Conservation (phyloP, 2,329 filamentous ascomycete species). For the Diaporthe amygdali region DNA sequence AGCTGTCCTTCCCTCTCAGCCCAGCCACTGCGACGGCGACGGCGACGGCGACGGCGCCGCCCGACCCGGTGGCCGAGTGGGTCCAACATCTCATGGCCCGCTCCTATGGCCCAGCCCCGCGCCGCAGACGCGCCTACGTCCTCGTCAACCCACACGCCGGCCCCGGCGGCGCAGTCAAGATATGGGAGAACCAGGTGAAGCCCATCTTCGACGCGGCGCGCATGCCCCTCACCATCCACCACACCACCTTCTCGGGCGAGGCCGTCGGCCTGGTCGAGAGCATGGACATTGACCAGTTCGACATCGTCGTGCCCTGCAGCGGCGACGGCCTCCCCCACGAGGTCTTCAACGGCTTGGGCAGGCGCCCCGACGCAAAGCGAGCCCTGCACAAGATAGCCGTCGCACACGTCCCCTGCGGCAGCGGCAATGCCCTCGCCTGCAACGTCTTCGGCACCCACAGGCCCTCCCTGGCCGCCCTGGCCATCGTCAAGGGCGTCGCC, state of each 20-base stretch:
- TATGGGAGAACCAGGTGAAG: conserved; percentile 77
- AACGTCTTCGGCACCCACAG: conserved; percentile 85
- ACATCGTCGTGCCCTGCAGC: conserved; percentile 87
- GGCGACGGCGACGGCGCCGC: conserved; percentile 32
- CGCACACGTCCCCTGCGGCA: conserved; percentile 88
- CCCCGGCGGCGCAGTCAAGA: conserved; percentile 74
- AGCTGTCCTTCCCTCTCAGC: conserved; percentile 57
- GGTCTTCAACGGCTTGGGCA: conserved; percentile 90
- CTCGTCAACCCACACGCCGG: conserved; percentile 92
- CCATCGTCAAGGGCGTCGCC: conserved; percentile 85
- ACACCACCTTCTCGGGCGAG: conserved; percentile 75
- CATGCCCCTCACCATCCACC: conserved; percentile 76
- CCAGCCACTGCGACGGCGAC: neutral
- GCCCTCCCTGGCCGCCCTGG: conserved; percentile 77
- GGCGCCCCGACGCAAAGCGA: conserved; percentile 73
- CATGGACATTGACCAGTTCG: conserved; percentile 79
- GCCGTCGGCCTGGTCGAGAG: conserved; percentile 77
- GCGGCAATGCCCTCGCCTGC: conserved; percentile 91
- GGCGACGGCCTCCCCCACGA: conserved; percentile 93
- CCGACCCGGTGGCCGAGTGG: conserved; percentile 62
- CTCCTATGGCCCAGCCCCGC: conserved; percentile 73
- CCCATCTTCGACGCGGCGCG: conserved; percentile 84
- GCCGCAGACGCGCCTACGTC: conserved; percentile 80
- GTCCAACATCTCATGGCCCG: conserved; percentile 66
- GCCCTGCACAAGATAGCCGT: conserved; percentile 82